phyloP scores from a whole-genome alignment of 495 filamentous ascomycete genomes.

The Achaetomiella virescens region DNA sequence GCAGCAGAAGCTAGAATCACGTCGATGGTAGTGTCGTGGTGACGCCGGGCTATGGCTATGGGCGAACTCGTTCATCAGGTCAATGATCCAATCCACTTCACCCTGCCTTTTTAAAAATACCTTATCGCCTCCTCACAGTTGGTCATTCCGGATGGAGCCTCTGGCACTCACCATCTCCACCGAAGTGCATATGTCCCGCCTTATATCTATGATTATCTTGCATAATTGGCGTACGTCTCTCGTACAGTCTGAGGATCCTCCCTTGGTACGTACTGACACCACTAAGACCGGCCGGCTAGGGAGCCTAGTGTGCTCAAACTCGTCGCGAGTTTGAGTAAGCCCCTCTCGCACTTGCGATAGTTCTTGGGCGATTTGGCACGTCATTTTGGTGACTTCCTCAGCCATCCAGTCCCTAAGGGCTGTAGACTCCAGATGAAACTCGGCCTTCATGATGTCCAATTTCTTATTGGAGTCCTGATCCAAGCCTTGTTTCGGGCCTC shows the following conservation, averaged over 20 bases:
- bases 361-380: neutral
- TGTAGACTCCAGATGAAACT: neutral
- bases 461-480: neutral
- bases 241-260: neutral
- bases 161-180: conserved; percentile 6
- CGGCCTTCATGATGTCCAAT: neutral
- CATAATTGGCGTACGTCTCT: neutral
- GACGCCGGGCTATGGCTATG: conserved; percentile 1
- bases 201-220: neutral
- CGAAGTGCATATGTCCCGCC: neutral
- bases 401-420: neutral
- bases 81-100: neutral
- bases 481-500: neutral
- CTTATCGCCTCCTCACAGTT: neutral
- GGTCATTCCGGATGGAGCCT: conserved; percentile 12
- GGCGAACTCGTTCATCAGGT: conserved; percentile 1
- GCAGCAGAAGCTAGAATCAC: conserved; percentile 8
- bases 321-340: neutral
- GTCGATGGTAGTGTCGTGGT: conserved; percentile 6
- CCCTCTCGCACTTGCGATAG: neutral
- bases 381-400: neutral
- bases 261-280: conserved; percentile 8
- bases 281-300: conserved; percentile 1
- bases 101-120: neutral
- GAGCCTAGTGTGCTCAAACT: neutral